Evolutionary conservation across 2,329 filamentous ascomycete genomes (phyloP).

Genomic region (Botrytis hyacinthi): DNA sequence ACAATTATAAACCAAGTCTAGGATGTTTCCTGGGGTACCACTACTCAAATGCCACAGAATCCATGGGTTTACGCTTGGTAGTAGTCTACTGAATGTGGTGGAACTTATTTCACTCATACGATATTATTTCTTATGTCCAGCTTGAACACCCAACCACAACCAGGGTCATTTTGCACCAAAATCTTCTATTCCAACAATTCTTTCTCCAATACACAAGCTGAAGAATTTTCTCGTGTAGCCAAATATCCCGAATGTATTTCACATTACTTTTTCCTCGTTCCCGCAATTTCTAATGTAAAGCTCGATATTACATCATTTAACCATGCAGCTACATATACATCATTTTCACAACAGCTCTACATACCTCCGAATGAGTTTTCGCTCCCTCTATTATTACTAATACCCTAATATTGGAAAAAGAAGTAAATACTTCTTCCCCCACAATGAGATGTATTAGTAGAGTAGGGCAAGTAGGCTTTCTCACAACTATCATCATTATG

Average conservation of each 20-base stretch:
- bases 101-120: neutral
- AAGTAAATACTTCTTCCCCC: neutral
- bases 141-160: neutral
- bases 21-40: neutral
- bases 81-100: neutral
- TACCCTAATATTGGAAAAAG: neutral
- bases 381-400: neutral
- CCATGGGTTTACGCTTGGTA: neutral
- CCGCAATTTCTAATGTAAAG: neutral
- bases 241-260: neutral
- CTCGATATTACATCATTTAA: neutral
- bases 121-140: neutral
- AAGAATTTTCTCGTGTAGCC: neutral
- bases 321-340: neutral
- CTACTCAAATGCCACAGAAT: neutral
- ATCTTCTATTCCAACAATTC: neutral
- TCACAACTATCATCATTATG: rapidly evolving
- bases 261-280: neutral
- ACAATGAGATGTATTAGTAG: neutral
- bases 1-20: constrained; percentile 5
- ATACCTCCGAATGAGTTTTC: neutral
- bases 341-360: rapidly evolving
- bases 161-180: neutral
- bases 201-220: neutral
- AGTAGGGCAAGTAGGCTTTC: neutral